Percentiles rank a stretch among this genome's conserved stretches.
Conservation (phyloP, 352 stramenopile genomes). For the Phytophthora sp. region DNA sequence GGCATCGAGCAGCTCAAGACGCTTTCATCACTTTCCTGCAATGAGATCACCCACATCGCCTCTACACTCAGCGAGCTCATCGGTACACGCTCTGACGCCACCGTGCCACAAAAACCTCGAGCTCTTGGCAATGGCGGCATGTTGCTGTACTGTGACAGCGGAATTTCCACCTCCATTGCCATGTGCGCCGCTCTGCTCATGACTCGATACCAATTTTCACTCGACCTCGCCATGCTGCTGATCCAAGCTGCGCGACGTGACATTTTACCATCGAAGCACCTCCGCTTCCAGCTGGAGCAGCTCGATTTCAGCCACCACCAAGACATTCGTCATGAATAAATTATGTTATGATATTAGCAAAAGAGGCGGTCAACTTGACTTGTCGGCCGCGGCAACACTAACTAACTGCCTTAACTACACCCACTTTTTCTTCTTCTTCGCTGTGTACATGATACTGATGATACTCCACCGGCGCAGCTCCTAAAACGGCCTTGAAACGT, state of each 20-base stretch:
- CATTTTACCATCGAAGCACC: slow-evolving; percentile 15
- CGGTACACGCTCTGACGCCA: not conserved
- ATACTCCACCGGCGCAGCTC: slow-evolving; percentile 20
- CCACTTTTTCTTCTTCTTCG: slow-evolving; percentile 1
- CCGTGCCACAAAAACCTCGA: not conserved
- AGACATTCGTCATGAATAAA: slow-evolving; percentile 29
- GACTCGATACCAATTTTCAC: slow-evolving; percentile 37
- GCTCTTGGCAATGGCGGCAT: slow-evolving; percentile 10
- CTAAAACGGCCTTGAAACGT: slow-evolving; percentile 7
- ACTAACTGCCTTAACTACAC: slow-evolving; percentile 6
- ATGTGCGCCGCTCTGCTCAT: slow-evolving; percentile 47
- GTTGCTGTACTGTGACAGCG: slow-evolving; percentile 46
- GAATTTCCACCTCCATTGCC: slow-evolving; percentile 32
- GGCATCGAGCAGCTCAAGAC: slow-evolving; percentile 8
- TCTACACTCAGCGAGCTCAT: slow-evolving; percentile 2
- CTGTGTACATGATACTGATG: slow-evolving; percentile 29
- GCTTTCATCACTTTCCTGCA: slow-evolving; percentile 6
- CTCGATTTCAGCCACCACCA: not conserved
- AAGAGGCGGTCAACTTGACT: slow-evolving; percentile 12
- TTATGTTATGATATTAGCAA: slow-evolving; percentile 46
- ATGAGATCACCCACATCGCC: slow-evolving; percentile 5
- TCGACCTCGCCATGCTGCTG: slow-evolving; percentile 27
- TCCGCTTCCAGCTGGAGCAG: slow-evolving; percentile 16
- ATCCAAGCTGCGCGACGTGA: slow-evolving; percentile 17
- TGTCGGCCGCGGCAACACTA: slow-evolving; percentile 5